Conservation (phyloP, 495 filamentous ascomycete genomes). For the Podospora pseudopauciseta region DNA sequence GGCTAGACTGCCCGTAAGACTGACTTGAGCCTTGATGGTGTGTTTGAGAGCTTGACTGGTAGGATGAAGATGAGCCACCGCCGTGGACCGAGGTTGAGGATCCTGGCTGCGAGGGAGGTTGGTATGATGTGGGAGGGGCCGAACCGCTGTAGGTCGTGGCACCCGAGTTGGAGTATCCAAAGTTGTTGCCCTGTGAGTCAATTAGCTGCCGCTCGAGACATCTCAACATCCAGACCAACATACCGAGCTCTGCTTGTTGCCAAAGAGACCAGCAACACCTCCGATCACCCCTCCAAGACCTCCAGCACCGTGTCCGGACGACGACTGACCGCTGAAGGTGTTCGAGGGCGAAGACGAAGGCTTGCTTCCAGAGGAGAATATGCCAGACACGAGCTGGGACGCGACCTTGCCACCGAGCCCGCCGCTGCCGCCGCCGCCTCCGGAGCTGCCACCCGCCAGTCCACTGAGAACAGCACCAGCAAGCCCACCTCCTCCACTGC, state of each 20-base stretch:
- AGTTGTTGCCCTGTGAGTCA: conserved; percentile 31
- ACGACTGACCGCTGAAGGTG: conserved; percentile 34
- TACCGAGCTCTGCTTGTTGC: conserved; percentile 36
- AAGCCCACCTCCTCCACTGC: conserved; percentile 32
- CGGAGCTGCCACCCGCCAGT: conserved; percentile 35
- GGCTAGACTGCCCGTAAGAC: conserved; percentile 7
- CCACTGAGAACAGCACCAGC: conserved; percentile 36
- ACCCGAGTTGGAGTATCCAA: conserved; percentile 51
- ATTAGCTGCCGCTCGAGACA: conserved; percentile 14
- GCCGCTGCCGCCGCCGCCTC: conserved; percentile 31
- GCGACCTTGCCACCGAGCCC: conserved; percentile 44
- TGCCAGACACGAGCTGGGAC: conserved; percentile 42
- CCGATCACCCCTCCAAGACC: conserved; percentile 46
- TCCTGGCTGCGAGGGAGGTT: conserved; percentile 25
- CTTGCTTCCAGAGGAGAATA: conserved; percentile 38
- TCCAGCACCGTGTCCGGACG: conserved; percentile 27
- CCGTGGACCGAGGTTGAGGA: conserved; percentile 8
- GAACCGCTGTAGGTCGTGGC: conserved; percentile 45
- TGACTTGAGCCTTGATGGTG: conserved; percentile 14
- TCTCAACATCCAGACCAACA: conserved; percentile 7
- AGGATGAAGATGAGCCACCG: conserved; percentile 9
- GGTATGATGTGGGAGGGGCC: conserved; percentile 40
- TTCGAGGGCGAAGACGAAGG: conserved; percentile 39
- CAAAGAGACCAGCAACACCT: conserved; percentile 42
- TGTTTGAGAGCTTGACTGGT: conserved; percentile 15